phyloP scores from a whole-genome alignment of 371 early-diverging fungal genomes.

The Mortierella sp. region DNA sequence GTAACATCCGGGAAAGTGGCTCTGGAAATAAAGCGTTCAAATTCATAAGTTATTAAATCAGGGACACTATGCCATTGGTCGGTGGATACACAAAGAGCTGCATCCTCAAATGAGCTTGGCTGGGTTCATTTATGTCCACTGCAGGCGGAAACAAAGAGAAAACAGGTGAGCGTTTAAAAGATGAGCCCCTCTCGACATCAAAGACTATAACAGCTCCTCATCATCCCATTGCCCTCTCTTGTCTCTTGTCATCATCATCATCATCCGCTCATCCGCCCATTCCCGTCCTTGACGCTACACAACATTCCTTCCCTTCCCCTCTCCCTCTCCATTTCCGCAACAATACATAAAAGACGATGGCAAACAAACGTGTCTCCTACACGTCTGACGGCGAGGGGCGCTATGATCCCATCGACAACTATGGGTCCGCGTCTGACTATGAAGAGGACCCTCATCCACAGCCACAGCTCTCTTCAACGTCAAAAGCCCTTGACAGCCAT shows the following conservation, averaged over 20 bases:
- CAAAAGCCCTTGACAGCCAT: neutral
- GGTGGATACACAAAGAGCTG: too few species aligned
- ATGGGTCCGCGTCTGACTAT: conserved; percentile 25
- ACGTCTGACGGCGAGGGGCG: conserved; percentile 25
- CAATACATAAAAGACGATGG: conserved; percentile 34
- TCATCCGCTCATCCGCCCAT: neutral
- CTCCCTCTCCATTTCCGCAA: too few species aligned
- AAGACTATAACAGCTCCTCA: neutral
- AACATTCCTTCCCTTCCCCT: neutral
- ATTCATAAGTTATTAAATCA: too few species aligned
- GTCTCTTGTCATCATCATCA: neutral
- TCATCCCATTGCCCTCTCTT: neutral
- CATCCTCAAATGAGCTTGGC: too few species aligned
- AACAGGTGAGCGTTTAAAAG: too few species aligned
- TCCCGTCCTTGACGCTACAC: neutral
- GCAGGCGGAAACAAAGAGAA: too few species aligned
- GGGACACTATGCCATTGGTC: too few species aligned
- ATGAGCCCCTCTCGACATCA: too few species aligned
- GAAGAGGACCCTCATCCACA: conserved; percentile 13
- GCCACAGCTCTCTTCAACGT: neutral
- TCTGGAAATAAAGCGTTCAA: too few species aligned
- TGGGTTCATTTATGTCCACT: too few species aligned
- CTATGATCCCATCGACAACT: conserved; percentile 32
- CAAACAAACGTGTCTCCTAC: conserved; percentile 20
- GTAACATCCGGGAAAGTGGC: too few species aligned